phyloP scores from a whole-genome alignment of 768 basidiomycete genomes.

The Melanogaster broomeanus region DNA sequence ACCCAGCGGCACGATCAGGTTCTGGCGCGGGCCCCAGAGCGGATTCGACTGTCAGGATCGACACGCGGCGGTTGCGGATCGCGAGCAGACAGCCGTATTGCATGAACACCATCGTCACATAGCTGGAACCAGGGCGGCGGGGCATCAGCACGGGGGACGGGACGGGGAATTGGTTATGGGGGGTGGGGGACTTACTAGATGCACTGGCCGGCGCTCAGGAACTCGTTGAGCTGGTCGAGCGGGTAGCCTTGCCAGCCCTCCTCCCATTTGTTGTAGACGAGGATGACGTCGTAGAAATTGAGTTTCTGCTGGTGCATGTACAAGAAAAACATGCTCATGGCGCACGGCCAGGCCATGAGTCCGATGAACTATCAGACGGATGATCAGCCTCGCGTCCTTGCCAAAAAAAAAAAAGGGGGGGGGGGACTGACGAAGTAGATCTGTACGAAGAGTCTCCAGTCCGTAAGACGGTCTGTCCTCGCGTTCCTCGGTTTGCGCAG shows the following conservation, averaged over 20 bases:
- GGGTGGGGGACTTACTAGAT: slow-evolving; percentile 50
- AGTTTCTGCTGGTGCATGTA: slow-evolving; percentile 42
- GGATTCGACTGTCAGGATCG: slow-evolving; percentile 45
- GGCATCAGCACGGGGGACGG: too few relatives aligned
- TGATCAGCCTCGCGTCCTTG: slow-evolving; percentile 3
- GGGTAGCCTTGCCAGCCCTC: slow-evolving; percentile 38
- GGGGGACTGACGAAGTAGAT: slow-evolving; percentile 43
- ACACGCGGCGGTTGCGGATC: slow-evolving; percentile 46
- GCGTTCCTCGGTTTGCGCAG: slow-evolving; percentile 49
- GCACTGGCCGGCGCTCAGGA: slow-evolving; percentile 46
- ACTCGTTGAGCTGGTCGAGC: slow-evolving; percentile 27
- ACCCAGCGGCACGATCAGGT: slow-evolving; percentile 37
- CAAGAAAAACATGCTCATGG: slow-evolving; percentile 43
- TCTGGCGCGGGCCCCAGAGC: slow-evolving; percentile 48
- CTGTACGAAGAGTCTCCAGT: slow-evolving; percentile 50
- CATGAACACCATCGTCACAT: slow-evolving; percentile 49
- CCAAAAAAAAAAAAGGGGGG: neutral
- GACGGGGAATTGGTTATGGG: too few relatives aligned
- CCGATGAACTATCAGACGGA: slow-evolving; percentile 38
- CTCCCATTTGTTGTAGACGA: slow-evolving; percentile 42
- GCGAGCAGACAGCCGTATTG: slow-evolving; percentile 45
- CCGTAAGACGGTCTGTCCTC: slow-evolving; percentile 49
- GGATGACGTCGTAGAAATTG: slow-evolving; percentile 37
- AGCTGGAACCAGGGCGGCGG: too few relatives aligned
- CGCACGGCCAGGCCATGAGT: slow-evolving; percentile 48